Evolutionary conservation across 2,329 filamentous ascomycete species (phyloP).

Genomic region (Aspergillus fumigatus): DNA sequence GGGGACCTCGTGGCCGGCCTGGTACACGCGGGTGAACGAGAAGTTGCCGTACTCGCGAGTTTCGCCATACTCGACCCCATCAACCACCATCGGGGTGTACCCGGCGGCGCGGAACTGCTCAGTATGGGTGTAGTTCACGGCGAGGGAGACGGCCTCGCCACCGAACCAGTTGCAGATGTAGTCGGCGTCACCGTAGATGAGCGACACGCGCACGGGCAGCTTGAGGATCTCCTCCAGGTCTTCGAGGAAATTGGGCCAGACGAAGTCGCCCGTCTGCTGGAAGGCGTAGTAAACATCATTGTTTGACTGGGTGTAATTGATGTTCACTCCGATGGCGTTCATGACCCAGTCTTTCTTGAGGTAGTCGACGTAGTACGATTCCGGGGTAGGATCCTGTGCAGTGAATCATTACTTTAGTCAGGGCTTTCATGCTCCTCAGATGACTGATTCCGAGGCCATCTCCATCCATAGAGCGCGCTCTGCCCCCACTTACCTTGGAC

Average conservation of each 20-base stretch:
- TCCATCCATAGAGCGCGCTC: neutral
- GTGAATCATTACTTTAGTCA: slow-evolving; percentile 3
- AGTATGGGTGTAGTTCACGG: slow-evolving; percentile 49
- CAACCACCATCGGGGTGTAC: slow-evolving; percentile 67
- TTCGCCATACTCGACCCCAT: slow-evolving; percentile 61
- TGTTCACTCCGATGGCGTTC: slow-evolving; percentile 56
- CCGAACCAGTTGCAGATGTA: slow-evolving; percentile 59
- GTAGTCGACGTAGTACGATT: slow-evolving; percentile 58
- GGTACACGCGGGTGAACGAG: slow-evolving; percentile 62
- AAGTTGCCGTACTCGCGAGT: slow-evolving; percentile 75
- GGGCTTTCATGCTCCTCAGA: neutral
- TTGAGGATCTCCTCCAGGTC: slow-evolving; percentile 58
- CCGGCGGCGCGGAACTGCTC: slow-evolving; percentile 61
- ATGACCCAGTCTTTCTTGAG: slow-evolving; percentile 58
- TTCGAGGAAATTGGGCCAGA: slow-evolving; percentile 57
- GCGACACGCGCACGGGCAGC: slow-evolving; percentile 61
- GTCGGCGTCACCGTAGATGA: slow-evolving; percentile 65
- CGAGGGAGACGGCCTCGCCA: slow-evolving; percentile 67
- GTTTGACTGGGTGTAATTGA: slow-evolving; percentile 54
- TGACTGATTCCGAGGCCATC: neutral
- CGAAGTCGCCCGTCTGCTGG: slow-evolving; percentile 56
- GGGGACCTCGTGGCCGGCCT: slow-evolving; percentile 61
- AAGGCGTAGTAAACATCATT: slow-evolving; percentile 44
- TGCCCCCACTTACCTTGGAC: slow-evolving; percentile 21
- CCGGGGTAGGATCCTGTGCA: slow-evolving; percentile 58